Evolutionary conservation across 2,329 filamentous ascomycete genomes (phyloP), one percentile per base, ranked within the genome.

Genomic region (Scedosporium dehoogii): DNA sequence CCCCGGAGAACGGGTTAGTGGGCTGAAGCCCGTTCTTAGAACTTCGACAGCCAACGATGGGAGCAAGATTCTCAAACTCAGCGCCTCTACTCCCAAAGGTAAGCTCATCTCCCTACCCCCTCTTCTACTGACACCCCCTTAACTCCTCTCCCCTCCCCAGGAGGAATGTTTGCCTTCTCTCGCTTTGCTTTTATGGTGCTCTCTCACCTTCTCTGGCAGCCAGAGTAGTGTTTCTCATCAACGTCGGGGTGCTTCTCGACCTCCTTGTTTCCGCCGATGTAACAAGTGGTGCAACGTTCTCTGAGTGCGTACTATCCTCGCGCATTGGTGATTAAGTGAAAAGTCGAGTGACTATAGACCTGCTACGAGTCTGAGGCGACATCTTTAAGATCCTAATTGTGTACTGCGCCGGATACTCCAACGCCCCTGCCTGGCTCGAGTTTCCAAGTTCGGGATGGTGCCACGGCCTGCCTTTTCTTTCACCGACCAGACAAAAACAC

Each of bases 11-110:
- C 46, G 46, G n/a, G 59, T 48, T 41, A 25, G 46, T 16, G 33
- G 48, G 9, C 59, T 61, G 38, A 61, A 56, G 53, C 59, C 59
- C n/a, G 59, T 42, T 16, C 48, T 61, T 4, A 55, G 33, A 51
- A 55, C 48, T 29, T 23, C 16, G 6, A 27, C 59, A 21, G 33
- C 42, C 48, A 18, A 51, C 21, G 46, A 61, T 23, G 23, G 18
- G 10, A 48, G 14, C 12, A 58, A 14, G 27, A 18, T 27, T 33
- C 55, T 27, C 33, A 58, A 16, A 18, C n/a, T 29, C n/a, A 21
- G 27, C 27, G 7, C 27, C 14, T 58, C 55, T 18, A 18, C 33
- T 33, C 27, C 55, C 16, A 58, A 58, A 58, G 55, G 55, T 58
- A 41, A 6, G 55, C 33, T 33, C 6, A 38, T 27, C 10, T 3